A percentile compares a stretch with the other conserved stretches of the same genome.
phyloP scores from a whole-genome alignment of 345 rosid species.

The Arabidopsis suecica region DNA sequence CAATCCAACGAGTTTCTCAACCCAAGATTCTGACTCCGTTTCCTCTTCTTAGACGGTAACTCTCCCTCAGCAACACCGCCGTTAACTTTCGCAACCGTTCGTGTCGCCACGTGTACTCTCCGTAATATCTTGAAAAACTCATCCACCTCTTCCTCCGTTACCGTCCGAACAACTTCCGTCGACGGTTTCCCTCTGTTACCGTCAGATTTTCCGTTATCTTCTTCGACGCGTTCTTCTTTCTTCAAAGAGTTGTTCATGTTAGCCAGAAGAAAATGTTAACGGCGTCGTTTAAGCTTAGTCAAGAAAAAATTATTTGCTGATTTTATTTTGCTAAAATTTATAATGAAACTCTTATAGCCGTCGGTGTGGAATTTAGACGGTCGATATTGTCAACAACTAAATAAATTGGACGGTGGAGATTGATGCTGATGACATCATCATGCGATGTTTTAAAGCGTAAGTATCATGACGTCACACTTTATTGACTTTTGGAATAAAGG shows the following conservation, averaged over 20 bases:
- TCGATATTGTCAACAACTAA: slow-evolving; percentile 19
- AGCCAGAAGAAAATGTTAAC: background rate
- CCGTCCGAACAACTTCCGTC: slow-evolving; percentile 34
- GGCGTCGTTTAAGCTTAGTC: background rate
- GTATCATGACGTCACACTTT: slow-evolving; percentile 25
- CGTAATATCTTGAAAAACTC: slow-evolving; percentile 48
- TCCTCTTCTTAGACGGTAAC: slow-evolving; percentile 47
- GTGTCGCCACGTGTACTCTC: slow-evolving; percentile 45
- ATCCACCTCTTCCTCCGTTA: slow-evolving; percentile 49
- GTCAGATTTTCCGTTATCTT: slow-evolving; percentile 1
- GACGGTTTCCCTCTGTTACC: background rate
- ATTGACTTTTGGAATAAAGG: slow-evolving; percentile 36
- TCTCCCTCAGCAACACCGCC: slow-evolving; percentile 16
- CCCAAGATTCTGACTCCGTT: slow-evolving; percentile 39
- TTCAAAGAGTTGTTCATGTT: slow-evolving; percentile 32
- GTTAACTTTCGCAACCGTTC: slow-evolving; percentile 31
- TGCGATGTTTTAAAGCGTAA: slow-evolving; percentile 16
- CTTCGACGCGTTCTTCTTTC: slow-evolving; percentile 19
- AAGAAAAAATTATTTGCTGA: background rate
- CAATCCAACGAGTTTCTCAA: slow-evolving; percentile 13
- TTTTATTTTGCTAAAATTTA: background rate
- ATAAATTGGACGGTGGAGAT: slow-evolving; percentile 31
- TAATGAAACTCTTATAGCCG: slow-evolving; percentile 31
- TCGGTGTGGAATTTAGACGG: slow-evolving; percentile 23
- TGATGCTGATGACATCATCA: slow-evolving; percentile 21